phyloP scores from a whole-genome alignment of 306 rosid genomes.

The Cotoneaster glaucophyllus region DNA sequence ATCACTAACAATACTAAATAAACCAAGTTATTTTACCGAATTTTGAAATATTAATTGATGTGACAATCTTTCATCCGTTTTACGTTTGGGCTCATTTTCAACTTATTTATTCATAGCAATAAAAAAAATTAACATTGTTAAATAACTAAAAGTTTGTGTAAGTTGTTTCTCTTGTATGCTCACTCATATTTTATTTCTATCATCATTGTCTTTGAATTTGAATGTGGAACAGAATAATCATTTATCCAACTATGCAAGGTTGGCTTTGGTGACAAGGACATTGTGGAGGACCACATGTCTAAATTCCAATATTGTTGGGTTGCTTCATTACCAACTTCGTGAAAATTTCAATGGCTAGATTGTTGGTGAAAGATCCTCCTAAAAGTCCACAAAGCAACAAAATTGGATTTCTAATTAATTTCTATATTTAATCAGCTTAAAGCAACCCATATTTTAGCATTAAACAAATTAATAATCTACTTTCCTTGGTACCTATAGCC shows the following conservation, averaged over 20 bases:
- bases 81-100: not conserved
- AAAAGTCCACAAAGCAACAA: conserved; percentile 73
- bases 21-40: too few relatives aligned
- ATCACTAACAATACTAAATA: not conserved
- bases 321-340: conserved; percentile 18
- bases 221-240: not conserved
- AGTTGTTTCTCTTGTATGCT: not conserved
- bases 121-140: not conserved
- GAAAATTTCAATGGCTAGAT: conserved; percentile 52
- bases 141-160: not conserved
- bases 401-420: conserved; percentile 13
- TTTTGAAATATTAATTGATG: too few relatives aligned
- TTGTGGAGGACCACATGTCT: conserved; percentile 28
- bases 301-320: not conserved
- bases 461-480: not conserved
- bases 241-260: not conserved
- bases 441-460: conserved; percentile 18
- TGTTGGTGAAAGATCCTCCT: conserved; percentile 58
- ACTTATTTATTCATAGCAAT: conserved; percentile 6
- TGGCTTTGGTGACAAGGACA: conserved; percentile 11
- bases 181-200: too few relatives aligned
- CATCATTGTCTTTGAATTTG: not conserved
- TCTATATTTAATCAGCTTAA: conserved; percentile 16
- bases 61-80: not conserved
- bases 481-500: not conserved